phyloP scores from a whole-genome alignment of 1,284 basidiomycete genomes.

The Phenoliferia sp. region DNA sequence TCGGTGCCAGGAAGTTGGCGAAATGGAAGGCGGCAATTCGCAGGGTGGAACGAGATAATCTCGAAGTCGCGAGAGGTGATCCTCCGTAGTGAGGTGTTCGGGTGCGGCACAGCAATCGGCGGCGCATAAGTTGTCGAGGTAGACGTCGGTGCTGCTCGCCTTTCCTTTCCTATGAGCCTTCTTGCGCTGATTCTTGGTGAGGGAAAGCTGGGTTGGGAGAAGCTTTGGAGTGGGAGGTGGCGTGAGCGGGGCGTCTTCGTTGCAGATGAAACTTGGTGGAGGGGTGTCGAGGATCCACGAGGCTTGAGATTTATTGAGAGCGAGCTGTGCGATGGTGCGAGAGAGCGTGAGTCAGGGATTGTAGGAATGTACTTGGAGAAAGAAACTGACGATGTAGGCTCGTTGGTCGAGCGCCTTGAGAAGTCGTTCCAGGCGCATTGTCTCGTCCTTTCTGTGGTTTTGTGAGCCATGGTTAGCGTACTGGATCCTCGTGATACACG shows the following conservation, averaged over 20 bases:
- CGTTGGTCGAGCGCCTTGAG: conserved; percentile 12
- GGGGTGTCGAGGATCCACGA: conserved; percentile 23
- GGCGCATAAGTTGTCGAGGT: neutral
- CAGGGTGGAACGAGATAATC: conserved; percentile 10
- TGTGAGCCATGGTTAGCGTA: too few relatives aligned
- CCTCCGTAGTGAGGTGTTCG: neutral
- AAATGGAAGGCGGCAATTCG: conserved; percentile 6
- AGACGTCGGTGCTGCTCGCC: neutral
- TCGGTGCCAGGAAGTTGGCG: conserved; percentile 1
- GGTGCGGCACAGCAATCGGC: neutral
- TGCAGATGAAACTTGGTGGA: neutral
- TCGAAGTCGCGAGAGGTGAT: conserved; percentile 12
- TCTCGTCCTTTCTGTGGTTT: conserved; percentile 17
- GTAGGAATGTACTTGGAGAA: neutral
- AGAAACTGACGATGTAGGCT: conserved; percentile 7
- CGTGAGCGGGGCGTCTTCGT: conserved; percentile 7
- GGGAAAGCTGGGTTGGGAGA: neutral
- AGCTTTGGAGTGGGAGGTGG: conserved; percentile 19
- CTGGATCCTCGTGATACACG: too few relatives aligned
- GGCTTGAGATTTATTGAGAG: conserved; percentile 13
- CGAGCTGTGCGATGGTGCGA: conserved; percentile 11
- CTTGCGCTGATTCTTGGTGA: conserved; percentile 12
- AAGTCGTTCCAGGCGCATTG: conserved; percentile 9
- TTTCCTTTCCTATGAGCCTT: conserved; percentile 6
- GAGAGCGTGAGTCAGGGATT: neutral